Evolutionary conservation across 306 rosid genomes (phyloP).

Genomic region (Vigna nakashimae): DNA sequence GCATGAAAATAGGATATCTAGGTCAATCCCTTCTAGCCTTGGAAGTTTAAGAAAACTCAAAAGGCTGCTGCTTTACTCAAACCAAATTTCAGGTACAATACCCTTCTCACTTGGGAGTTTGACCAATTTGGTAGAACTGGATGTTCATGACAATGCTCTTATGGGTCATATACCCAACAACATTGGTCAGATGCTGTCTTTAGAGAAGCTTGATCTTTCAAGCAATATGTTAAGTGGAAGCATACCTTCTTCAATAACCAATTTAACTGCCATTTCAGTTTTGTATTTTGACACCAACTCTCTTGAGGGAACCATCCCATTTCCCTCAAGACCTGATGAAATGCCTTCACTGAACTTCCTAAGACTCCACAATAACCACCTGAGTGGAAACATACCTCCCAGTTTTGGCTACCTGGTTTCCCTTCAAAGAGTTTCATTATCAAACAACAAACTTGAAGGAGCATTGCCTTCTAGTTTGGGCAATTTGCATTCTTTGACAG

Average conservation of each 20-base stretch:
- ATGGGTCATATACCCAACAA: slow-evolving; percentile 53
- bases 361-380: slow-evolving; percentile 59
- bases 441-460: slow-evolving; percentile 65
- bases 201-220: slow-evolving; percentile 69
- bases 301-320: slow-evolving; percentile 65
- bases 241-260: slow-evolving; percentile 58
- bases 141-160: slow-evolving; percentile 58
- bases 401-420: slow-evolving; percentile 56
- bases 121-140: slow-evolving; percentile 56
- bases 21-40: slow-evolving; percentile 61
- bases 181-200: slow-evolving; percentile 55
- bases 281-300: slow-evolving; percentile 56
- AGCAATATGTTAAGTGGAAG: slow-evolving; percentile 58
- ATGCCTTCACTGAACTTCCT: slow-evolving; percentile 57
- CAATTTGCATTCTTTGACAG: slow-evolving; percentile 51
- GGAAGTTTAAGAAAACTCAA: slow-evolving; percentile 55
- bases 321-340: slow-evolving; percentile 60
- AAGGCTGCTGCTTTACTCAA: slow-evolving; percentile 49
- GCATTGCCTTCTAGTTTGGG: slow-evolving; percentile 67
- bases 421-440: slow-evolving; percentile 59
- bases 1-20: slow-evolving; percentile 61
- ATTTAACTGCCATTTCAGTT: slow-evolving; percentile 59
- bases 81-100: slow-evolving; percentile 57
- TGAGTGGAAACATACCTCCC: slow-evolving; percentile 57
- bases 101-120: slow-evolving; percentile 58